Evolutionary conservation across 108 stramenopile species (phyloP).

Genomic region (Cyclotella kingstonii): DNA sequence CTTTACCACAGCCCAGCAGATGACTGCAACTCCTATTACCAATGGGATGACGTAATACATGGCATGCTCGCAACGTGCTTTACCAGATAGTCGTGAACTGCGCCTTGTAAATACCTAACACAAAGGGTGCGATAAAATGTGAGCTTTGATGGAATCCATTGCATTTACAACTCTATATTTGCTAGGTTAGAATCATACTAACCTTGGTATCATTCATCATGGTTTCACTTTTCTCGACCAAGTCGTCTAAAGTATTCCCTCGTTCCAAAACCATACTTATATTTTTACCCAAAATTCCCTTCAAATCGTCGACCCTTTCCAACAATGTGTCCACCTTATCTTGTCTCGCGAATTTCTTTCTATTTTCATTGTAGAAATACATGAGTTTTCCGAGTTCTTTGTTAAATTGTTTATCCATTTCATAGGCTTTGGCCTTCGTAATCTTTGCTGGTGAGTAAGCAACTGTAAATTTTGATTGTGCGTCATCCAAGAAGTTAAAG

Average conservation of each 20-base stretch:
- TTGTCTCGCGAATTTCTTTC: conserved; percentile 44
- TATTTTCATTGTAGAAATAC: conserved; percentile 76
- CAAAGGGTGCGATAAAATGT: too few species aligned
- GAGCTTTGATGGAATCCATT: too few species aligned
- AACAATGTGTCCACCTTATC: conserved; percentile 38
- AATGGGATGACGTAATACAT: conserved; percentile 4
- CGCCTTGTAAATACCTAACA: conserved; percentile 49
- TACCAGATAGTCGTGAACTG: conserved; percentile 7
- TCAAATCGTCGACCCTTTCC: conserved; percentile 70
- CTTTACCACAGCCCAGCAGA: background rate
- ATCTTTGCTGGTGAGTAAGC: conserved; percentile 43
- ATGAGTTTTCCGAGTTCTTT: conserved; percentile 54
- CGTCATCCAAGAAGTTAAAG: conserved; percentile 65
- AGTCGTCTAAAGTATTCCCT: conserved; percentile 46
- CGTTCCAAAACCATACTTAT: conserved; percentile 60
- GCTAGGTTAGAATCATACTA: background rate
- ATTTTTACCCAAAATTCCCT: conserved; percentile 60
- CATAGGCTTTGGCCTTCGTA: conserved; percentile 61
- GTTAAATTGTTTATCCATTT: conserved; percentile 65
- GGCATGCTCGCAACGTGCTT: conserved; percentile 1
- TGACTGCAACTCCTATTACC: conserved; percentile 4
- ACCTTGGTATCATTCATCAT: conserved; percentile 58
- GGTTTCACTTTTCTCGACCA: conserved; percentile 53
- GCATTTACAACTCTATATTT: too few species aligned
- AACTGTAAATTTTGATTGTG: conserved; percentile 52